Evolutionary conservation across 139 green algal species (phyloP).

Genomic region (Picochlorum sp.): DNA sequence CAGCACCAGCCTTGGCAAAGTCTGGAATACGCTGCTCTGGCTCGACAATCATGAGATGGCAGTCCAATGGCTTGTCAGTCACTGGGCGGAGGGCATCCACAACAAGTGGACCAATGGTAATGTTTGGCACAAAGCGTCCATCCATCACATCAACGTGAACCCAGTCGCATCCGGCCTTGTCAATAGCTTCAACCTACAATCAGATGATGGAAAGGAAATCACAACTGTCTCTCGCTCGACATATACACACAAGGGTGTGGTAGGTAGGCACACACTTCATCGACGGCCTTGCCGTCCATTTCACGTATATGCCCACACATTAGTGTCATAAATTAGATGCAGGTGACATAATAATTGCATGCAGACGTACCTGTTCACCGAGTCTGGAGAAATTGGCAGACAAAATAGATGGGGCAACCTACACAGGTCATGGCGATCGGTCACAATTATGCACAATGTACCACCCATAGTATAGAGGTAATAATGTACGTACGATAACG

Average conservation of each 20-base stretch:
- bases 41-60: conserved; percentile 96
- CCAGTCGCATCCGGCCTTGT: conserved; percentile 68
- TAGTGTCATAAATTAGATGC: not conserved
- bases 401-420: conserved; percentile 90
- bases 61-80: conserved; percentile 92
- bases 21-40: conserved; percentile 83
- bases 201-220: not conserved
- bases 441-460: conserved; percentile 2
- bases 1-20: conserved; percentile 95
- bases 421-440: not conserved
- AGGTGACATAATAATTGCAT: not conserved
- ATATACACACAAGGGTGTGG: not conserved
- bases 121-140: conserved; percentile 94
- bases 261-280: too few species aligned
- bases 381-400: conserved; percentile 93
- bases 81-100: conserved; percentile 92
- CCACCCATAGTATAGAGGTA: not conserved
- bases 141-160: conserved; percentile 86
- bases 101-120: conserved; percentile 97
- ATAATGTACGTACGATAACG: conserved; percentile 40
- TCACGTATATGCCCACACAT: not conserved
- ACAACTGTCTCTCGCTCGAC: not conserved
- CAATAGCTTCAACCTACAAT: conserved; percentile 79
- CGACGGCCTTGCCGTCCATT: too few species aligned
- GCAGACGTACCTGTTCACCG: conserved; percentile 70